Percentiles rank a stretch among this genome's conserved stretches.
phyloP scores from a whole-genome alignment of 805 yeast species.

The Cyberlindnera maclurae region DNA sequence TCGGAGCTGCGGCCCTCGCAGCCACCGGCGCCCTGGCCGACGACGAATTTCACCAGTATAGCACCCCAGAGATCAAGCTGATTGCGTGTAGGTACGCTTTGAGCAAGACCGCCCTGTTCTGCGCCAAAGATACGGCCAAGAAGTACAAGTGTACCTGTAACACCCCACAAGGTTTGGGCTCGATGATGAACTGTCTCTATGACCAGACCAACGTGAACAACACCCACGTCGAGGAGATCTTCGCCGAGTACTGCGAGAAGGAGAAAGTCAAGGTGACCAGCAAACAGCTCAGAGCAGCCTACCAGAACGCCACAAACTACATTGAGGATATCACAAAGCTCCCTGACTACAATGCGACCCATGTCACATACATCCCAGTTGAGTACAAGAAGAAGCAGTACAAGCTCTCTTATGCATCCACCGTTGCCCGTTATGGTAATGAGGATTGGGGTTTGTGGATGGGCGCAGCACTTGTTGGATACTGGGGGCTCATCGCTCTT shows the following conservation, averaged over 20 bases:
- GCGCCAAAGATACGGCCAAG: constrained; percentile 17
- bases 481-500: constrained; percentile 41
- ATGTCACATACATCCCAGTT: constrained; percentile 31
- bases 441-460: constrained; percentile 35
- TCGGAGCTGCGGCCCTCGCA: not conserved
- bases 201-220: constrained; percentile 10
- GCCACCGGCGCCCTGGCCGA: not conserved
- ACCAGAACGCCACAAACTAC: constrained; percentile 38
- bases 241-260: constrained; percentile 23
- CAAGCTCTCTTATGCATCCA: constrained; percentile 20
- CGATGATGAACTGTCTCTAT: constrained; percentile 25
- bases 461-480: constrained; percentile 41
- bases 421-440: constrained; percentile 28
- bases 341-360: constrained; percentile 29
- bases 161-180: constrained; percentile 25
- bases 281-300: constrained; percentile 29
- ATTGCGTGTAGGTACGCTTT: constrained; percentile 23
- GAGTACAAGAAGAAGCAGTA: constrained; percentile 23
- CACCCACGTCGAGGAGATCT: constrained; percentile 13
- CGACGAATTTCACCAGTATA: constrained; percentile 15
- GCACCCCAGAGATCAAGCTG: constrained; percentile 10
- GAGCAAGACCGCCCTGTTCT: constrained; percentile 17
- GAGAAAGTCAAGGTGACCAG: constrained; percentile 24
- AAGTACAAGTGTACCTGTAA: constrained; percentile 22
- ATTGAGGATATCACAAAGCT: constrained; percentile 27